Base-by-base conservation (phyloP, 225 moss, liverwort and hornwort species). In the Physcomitrellopsis africana region DNA sequence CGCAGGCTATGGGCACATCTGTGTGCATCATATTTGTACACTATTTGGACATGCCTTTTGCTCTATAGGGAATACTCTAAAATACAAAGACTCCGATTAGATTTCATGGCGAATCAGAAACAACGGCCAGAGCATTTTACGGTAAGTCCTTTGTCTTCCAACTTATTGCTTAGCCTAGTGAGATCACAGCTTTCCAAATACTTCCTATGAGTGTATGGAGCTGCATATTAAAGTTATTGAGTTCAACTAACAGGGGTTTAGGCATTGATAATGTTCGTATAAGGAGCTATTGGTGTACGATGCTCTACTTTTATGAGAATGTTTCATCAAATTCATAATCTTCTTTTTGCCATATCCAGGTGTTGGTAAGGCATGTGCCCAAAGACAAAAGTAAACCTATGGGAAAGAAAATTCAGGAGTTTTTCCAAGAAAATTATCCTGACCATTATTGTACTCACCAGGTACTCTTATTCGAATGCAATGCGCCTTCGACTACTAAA, bases 1-100 rank as follows among this genome's bases (percentile, higher is more conserved):
- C 77, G 83, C 80, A 94, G 94, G 80, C 67, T 94, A 67, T 92
- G 92, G 92, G 86, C 92, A 55, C 94, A 94, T 81, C 53, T 94
- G 69, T n/a, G 86, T 65, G 87, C 89, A 72, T 72, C 92, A 60
- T 94, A 92, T 61, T 46, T 92, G 56, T 94, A 87, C 65, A 86
- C 90, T 32, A 65, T 85, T 24, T 94, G 92, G 92, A 94, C 81
- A 46, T 94, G 92, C 61, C 32, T 62, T 15, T 58, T 90, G 76
- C 80, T 94, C 65, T 94, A 89, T 56, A 1, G 48, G 66, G 94
- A 94, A 74, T 92, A 83, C 71, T 73, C 47, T 47, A 84, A 51
- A 55, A 63, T 92, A 61, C 76, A 78, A 20, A 78, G 68, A 49
- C 84, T 94, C 70, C 94, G 94, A 29, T 80, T 90, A 37, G 80